phyloP scores from a whole-genome alignment of 2,329 filamentous ascomycete species.

The Tolypocladium ophioglossoides region DNA sequence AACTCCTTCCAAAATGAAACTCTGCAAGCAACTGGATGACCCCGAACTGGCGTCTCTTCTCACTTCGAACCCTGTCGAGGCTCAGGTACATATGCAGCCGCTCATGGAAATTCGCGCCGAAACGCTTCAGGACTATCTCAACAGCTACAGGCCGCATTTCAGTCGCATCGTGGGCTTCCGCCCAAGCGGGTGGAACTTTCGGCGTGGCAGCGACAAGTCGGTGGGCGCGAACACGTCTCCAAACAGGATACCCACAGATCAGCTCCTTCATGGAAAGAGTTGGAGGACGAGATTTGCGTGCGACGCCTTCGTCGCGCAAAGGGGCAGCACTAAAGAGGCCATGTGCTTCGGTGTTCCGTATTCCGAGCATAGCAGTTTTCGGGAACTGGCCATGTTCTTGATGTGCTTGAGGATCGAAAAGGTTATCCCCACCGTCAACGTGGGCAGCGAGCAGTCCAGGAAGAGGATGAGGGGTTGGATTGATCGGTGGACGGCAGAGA shows the following conservation, averaged over 20 bases:
- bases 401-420: conserved; percentile 79
- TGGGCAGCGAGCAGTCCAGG: conserved; percentile 46
- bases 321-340: conserved; percentile 71
- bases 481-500: conserved; percentile 50
- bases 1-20: conserved; percentile 68
- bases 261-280: conserved; percentile 45
- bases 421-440: conserved; percentile 88
- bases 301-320: conserved; percentile 65
- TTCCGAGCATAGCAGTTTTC: conserved; percentile 89
- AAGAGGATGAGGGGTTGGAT: conserved; percentile 55
- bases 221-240: conserved; percentile 45
- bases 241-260: conserved; percentile 35
- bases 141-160: conserved; percentile 70
- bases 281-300: conserved; percentile 70
- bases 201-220: conserved; percentile 46
- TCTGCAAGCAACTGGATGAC: conserved; percentile 79
- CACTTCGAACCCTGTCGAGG: conserved; percentile 69
- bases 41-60: conserved; percentile 67
- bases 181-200: conserved; percentile 90
- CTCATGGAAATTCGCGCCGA: conserved; percentile 89
- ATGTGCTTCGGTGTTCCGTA: conserved; percentile 93
- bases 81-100: conserved; percentile 96
- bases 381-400: conserved; percentile 88
- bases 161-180: conserved; percentile 81
- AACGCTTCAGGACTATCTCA: conserved; percentile 81